Evolutionary conservation across 169 alveolate genomes (phyloP).

Genomic region (Hepatocystis sp.): DNA sequence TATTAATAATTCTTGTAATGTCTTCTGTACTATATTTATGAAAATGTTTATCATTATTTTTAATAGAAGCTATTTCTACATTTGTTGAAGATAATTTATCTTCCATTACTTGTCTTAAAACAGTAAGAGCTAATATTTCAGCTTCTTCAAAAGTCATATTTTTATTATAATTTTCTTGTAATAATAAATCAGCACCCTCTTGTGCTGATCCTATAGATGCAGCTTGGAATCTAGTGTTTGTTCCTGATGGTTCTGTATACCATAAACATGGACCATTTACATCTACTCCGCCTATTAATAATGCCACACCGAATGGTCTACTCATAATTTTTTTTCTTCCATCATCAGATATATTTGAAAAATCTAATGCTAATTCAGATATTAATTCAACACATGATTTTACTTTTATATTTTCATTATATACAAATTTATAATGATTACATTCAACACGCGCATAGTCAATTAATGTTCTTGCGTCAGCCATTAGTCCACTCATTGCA

Average conservation of each 20-base stretch:
- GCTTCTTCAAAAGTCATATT: slow-evolving; percentile 95
- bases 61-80: slow-evolving; percentile 95
- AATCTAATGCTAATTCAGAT: slow-evolving; percentile 97
- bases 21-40: slow-evolving; percentile 78
- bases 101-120: slow-evolving; percentile 98
- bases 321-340: slow-evolving; percentile 92
- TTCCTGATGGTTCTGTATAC: slow-evolving; percentile 99
- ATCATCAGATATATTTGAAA: slow-evolving; percentile 89
- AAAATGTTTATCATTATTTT: slow-evolving; percentile 79
- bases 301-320: slow-evolving; percentile 99
- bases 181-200: slow-evolving; percentile 95
- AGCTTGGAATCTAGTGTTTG: slow-evolving; percentile 94
- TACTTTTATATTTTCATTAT: slow-evolving; percentile 95
- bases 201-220: slow-evolving; percentile 98
- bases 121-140: slow-evolving; percentile 94
- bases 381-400: slow-evolving; percentile 92
- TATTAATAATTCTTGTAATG: slow-evolving; percentile 62
- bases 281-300: slow-evolving; percentile 98
- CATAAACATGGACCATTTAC: slow-evolving; percentile 96
- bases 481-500: slow-evolving; percentile 98
- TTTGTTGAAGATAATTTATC: slow-evolving; percentile 95
- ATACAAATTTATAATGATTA: slow-evolving; percentile 96
- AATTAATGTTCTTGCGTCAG: slow-evolving; percentile 98
- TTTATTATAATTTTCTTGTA: slow-evolving; percentile 96
- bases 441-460: slow-evolving; percentile 99